phyloP scores from a whole-genome alignment of 768 basidiomycete species.

The Leucogyrophana mollusca region DNA sequence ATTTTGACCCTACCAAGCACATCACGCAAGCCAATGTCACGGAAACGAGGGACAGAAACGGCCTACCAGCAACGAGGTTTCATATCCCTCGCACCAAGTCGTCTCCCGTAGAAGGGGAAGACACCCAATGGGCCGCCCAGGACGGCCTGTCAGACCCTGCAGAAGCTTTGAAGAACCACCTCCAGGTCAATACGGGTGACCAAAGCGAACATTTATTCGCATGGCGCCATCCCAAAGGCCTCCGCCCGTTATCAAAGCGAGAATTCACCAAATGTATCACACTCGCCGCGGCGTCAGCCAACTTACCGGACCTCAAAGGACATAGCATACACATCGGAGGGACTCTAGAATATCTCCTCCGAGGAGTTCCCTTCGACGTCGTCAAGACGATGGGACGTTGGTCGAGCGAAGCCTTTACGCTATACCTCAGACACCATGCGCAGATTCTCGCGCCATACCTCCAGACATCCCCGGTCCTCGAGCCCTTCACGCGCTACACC shows the following conservation, averaged over 20 bases:
- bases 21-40: conserved; percentile 17
- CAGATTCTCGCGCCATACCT: conserved; percentile 24
- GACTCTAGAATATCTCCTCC: conserved; percentile 23
- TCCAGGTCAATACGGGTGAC: background rate
- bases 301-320: background rate
- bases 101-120: background rate
- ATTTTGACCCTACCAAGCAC: conserved; percentile 14
- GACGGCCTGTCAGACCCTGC: background rate
- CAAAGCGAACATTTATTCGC: conserved; percentile 10
- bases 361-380: conserved; percentile 27
- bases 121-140: conserved; percentile 1
- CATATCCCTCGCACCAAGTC: conserved; percentile 30
- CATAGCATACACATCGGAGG: conserved; percentile 25
- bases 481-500: conserved; percentile 4
- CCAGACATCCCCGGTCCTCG: conserved; percentile 4
- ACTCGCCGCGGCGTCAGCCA: background rate
- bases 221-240: background rate
- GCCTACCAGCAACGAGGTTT: conserved; percentile 22
- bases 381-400: conserved; percentile 32
- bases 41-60: conserved; percentile 19
- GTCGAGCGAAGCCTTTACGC: conserved; percentile 27
- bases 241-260: background rate
- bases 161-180: background rate
- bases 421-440: conserved; percentile 28
- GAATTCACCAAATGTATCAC: conserved; percentile 5